Conservation (phyloP, 257 asterid genomes). For the Catharanthus roseus region DNA sequence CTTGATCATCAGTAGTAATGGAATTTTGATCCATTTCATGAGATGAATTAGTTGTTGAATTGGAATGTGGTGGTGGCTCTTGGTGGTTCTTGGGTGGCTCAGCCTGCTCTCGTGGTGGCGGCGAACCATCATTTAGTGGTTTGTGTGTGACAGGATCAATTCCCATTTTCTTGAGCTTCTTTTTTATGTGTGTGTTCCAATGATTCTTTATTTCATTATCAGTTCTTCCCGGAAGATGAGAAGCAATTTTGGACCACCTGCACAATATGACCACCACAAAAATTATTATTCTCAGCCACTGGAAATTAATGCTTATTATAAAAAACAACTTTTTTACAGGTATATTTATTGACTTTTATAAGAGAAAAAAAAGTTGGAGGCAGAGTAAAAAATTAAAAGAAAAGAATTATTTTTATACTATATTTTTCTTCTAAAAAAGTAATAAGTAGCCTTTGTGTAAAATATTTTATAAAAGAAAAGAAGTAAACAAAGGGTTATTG, state of each 20-base stretch:
- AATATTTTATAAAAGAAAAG: background rate
- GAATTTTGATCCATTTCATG: slow-evolving; percentile 14
- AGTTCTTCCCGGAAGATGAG: slow-evolving; percentile 95
- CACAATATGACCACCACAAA: background rate
- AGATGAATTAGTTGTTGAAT: background rate
- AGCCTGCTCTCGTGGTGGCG: slow-evolving; percentile 18
- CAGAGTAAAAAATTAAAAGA: no score
- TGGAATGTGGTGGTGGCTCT: slow-evolving; percentile 2
- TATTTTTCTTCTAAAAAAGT: background rate
- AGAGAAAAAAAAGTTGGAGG: no score
- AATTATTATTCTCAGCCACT: background rate
- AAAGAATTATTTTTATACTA: background rate
- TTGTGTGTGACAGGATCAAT: slow-evolving; percentile 87
- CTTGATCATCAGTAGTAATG: slow-evolving; percentile 11
- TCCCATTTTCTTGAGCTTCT: slow-evolving; percentile 85
- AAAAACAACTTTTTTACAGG: no score
- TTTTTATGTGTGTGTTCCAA: slow-evolving; percentile 94
- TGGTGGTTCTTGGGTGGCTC: slow-evolving; percentile 2
- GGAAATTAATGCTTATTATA: background rate
- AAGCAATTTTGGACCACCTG: slow-evolving; percentile 96
- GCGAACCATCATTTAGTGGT: slow-evolving; percentile 52
- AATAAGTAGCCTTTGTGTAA: background rate
- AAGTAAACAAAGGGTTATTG: background rate
- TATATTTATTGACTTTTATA: no score
- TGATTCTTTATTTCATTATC: slow-evolving; percentile 95